Evolutionary conservation across 2,329 filamentous ascomycete species (phyloP).

Genomic region (Arthrobotrys sphaeroides): DNA sequence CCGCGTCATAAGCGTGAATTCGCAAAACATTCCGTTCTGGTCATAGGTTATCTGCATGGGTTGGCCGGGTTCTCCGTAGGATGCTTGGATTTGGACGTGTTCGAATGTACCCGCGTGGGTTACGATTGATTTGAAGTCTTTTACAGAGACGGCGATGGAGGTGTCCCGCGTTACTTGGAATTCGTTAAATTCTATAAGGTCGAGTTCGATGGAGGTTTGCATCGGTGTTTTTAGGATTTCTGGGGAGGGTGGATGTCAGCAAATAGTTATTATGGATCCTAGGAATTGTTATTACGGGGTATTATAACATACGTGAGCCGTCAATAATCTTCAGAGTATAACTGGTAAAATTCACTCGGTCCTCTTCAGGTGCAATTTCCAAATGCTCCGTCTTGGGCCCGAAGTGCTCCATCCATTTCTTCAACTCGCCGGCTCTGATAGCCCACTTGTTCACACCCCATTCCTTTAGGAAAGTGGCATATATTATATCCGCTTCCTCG

Average conservation of each 20-base stretch:
- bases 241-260: slow-evolving; percentile 54
- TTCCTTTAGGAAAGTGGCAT: slow-evolving; percentile 60
- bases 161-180: slow-evolving; percentile 65
- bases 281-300: background rate
- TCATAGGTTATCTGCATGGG: slow-evolving; percentile 67
- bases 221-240: slow-evolving; percentile 67
- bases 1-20: slow-evolving; percentile 67
- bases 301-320: slow-evolving; percentile 63
- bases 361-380: slow-evolving; percentile 64
- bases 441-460: slow-evolving; percentile 65
- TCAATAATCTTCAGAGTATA: slow-evolving; percentile 67
- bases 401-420: slow-evolving; percentile 67
- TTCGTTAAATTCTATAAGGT: slow-evolving; percentile 66
- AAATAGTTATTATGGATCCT: too few relatives aligned
- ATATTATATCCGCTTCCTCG: slow-evolving; percentile 67
- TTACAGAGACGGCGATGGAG: slow-evolving; percentile 67
- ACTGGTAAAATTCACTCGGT: slow-evolving; percentile 65
- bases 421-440: slow-evolving; percentile 64
- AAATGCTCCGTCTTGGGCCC: slow-evolving; percentile 67
- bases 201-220: slow-evolving; percentile 66
- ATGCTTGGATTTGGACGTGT: slow-evolving; percentile 63
- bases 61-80: slow-evolving; percentile 65
- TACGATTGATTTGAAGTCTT: slow-evolving; percentile 67
- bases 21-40: slow-evolving; percentile 64
- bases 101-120: slow-evolving; percentile 65